Evolutionary conservation across 108 stramenopile genomes (phyloP).

Genomic region (Bacterosira constricta): DNA sequence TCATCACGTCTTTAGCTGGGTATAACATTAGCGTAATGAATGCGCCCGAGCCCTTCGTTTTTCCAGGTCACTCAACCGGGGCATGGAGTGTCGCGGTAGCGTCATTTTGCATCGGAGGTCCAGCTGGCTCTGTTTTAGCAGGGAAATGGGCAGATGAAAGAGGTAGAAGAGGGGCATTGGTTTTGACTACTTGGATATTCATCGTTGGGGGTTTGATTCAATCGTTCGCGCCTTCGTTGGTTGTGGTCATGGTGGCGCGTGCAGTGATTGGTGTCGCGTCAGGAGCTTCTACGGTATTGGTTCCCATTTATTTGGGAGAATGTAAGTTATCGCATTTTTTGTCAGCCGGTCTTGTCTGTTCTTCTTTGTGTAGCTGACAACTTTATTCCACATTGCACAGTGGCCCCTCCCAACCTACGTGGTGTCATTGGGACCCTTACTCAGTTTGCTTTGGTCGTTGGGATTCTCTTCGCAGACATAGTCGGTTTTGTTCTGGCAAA

Average conservation of each 20-base stretch:
- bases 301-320: conserved; percentile 93
- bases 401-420: conserved; percentile 92
- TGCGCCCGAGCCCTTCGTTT: conserved; percentile 79
- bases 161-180: conserved; percentile 78
- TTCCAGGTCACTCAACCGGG: conserved; percentile 78
- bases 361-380: neutral
- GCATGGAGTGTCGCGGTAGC: conserved; percentile 86
- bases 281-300: conserved; percentile 88
- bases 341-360: no score
- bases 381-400: conserved; percentile 46
- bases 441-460: conserved; percentile 95
- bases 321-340: neutral
- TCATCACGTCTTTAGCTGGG: conserved; percentile 68
- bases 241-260: conserved; percentile 77
- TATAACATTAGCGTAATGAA: conserved; percentile 89
- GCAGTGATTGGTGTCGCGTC: conserved; percentile 92
- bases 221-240: conserved; percentile 74
- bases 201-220: conserved; percentile 78
- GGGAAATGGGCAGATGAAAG: conserved; percentile 70
- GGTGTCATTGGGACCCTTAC: conserved; percentile 95
- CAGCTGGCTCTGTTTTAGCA: conserved; percentile 71
- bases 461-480: conserved; percentile 87
- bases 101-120: conserved; percentile 83
- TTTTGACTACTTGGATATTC: conserved; percentile 77
- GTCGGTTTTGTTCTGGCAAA: conserved; percentile 86